Base-by-base conservation (phyloP, 306 rosid species). In the Vicia faba region DNA sequence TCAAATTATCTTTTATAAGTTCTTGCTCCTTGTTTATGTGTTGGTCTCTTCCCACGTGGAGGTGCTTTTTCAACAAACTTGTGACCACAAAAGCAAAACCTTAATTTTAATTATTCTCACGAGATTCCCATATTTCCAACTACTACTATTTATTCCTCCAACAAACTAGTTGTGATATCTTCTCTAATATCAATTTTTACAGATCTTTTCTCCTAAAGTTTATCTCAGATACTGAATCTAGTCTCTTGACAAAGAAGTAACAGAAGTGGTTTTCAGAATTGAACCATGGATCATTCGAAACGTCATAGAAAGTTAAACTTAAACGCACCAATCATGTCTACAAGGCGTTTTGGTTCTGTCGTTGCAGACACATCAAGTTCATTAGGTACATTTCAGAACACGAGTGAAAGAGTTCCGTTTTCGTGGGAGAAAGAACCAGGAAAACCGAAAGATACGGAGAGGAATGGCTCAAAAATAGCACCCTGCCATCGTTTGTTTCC, bases 361-460 rank as follows among this genome's bases (percentile, higher is more conserved):
- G 62, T 57, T 16, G 64, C 64, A 35, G 83, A 64, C 10, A 43
- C 71, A n/a, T 25, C 75, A 40, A 59, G 25, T 15, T 26, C 70
- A 36, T 61, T 28, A 7, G 48, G 38, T 25, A 25, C 55, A 12
- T 45, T 54, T 5, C 64, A 62, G 53, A 78, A 44, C 7, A 23
- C 86, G 10, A 84, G 83, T 44, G 79, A 83, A 14, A 63, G 91
- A 46, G 76, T 92, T 73, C 98, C 98, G 4, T 92, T 92, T 76
- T 89, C 93, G 1, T 92, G 93, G 96, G 98, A 92, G 65, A 78
- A 73, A 80, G 81, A 83, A 50, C 84, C 98, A 0, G 93, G 96
- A 1, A 89, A 84, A 65, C 92, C 96, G 2, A 92, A 84, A 70
- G 79, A 82, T 31, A 31, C n/a, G 1, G 67, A 69, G 3, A 66